Evolutionary conservation across 2,329 filamentous ascomycete genomes (phyloP).

Genomic region (Diaporthe sp.): DNA sequence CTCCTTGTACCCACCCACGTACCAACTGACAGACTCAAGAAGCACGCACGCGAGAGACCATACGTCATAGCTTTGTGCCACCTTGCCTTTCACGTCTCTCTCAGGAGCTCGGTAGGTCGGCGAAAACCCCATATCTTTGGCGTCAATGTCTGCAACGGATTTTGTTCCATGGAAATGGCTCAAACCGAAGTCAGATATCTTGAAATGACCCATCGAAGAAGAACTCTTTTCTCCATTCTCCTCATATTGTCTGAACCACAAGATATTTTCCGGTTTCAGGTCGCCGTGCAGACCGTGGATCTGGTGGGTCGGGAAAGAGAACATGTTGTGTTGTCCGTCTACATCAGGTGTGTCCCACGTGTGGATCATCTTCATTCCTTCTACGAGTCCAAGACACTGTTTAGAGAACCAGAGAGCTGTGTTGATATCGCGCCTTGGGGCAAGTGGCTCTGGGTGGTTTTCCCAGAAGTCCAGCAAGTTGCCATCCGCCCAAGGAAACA

Average conservation of each 20-base stretch:
- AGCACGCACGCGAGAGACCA: slow-evolving; percentile 19
- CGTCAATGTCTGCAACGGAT: neutral
- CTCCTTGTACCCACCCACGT: neutral
- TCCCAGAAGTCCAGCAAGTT: slow-evolving; percentile 7
- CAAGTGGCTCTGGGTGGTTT: neutral
- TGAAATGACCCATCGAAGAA: neutral
- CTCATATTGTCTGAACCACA: neutral
- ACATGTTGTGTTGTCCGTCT: neutral
- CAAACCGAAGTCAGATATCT: neutral
- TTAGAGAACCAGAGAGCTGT: slow-evolving; percentile 4
- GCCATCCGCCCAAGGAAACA: slow-evolving; percentile 5
- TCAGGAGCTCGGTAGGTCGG: slow-evolving; percentile 15
- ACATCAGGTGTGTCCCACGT: neutral
- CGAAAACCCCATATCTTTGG: neutral
- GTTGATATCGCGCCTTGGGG: neutral
- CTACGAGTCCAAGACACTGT: slow-evolving; percentile 1
- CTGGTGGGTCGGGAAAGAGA: neutral
- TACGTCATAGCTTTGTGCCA: neutral
- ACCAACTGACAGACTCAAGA: neutral
- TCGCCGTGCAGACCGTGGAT: slow-evolving; percentile 3
- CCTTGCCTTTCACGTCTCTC: neutral
- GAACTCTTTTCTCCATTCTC: neutral
- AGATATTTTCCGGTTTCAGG: slow-evolving; percentile 11
- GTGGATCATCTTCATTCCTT: slow-evolving; percentile 8
- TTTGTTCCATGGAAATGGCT: neutral